Conservation (phyloP, 768 basidiomycete species). For the Hortiboletus campestris region DNA sequence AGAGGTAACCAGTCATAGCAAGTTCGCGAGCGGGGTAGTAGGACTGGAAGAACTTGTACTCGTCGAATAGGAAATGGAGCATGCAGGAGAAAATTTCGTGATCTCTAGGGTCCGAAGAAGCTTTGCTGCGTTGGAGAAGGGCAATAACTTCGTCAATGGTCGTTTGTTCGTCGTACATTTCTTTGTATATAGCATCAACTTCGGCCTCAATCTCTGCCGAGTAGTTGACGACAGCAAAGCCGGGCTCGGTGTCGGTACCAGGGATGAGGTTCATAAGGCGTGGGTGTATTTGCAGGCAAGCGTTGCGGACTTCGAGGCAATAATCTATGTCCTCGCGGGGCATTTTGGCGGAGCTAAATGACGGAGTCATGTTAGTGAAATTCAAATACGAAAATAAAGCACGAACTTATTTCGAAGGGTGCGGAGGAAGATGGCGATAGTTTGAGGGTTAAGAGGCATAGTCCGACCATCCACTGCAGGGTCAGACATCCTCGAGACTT, state of each 20-base stretch:
- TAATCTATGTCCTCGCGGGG: slow-evolving; percentile 76
- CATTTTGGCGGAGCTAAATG: slow-evolving; percentile 67
- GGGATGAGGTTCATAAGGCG: slow-evolving; percentile 93
- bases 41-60: slow-evolving; percentile 98
- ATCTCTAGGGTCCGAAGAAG: slow-evolving; percentile 77
- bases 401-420: slow-evolving; percentile 81
- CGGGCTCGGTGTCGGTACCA: slow-evolving; percentile 83
- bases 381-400: neutral
- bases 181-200: slow-evolving; percentile 93
- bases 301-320: slow-evolving; percentile 88
- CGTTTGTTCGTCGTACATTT: slow-evolving; percentile 96
- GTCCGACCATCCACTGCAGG: slow-evolving; percentile 75
- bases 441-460: slow-evolving; percentile 83
- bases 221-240: slow-evolving; percentile 86
- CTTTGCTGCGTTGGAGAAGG: slow-evolving; percentile 83
- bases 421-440: slow-evolving; percentile 89
- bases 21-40: slow-evolving; percentile 93
- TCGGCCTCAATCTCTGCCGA: slow-evolving; percentile 86
- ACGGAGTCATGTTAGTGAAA: neutral
- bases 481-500: slow-evolving; percentile 70
- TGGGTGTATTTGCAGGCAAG: slow-evolving; percentile 92
- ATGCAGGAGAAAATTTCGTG: slow-evolving; percentile 99
- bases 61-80: slow-evolving; percentile 99
- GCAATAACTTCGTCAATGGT: slow-evolving; percentile 92
- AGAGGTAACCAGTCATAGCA: slow-evolving; percentile 93